Evolutionary conservation across 257 asterid genomes (phyloP).

Genomic region (Lantana camara): DNA sequence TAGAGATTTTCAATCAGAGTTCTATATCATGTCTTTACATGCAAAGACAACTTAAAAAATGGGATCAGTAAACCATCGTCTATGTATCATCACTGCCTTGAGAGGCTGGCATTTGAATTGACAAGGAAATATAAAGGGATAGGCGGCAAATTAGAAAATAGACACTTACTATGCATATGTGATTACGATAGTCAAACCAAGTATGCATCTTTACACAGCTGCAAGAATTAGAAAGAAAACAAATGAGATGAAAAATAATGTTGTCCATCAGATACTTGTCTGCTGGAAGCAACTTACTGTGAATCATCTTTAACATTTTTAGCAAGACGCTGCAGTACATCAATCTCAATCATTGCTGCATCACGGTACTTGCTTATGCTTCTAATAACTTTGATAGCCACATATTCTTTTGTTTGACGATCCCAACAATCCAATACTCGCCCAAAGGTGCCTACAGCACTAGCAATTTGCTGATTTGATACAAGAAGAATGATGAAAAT

Average conservation of each 20-base stretch:
- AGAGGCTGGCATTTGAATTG: conserved; percentile 10
- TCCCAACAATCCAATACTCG: conserved; percentile 96
- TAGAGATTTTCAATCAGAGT: not conserved
- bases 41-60: conserved; percentile 17
- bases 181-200: conserved; percentile 91
- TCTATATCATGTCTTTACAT: conserved; percentile 22
- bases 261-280: conserved; percentile 2
- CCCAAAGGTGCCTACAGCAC: conserved; percentile 97
- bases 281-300: conserved; percentile 52
- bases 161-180: conserved; percentile 79
- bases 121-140: conserved; percentile 17
- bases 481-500: conserved; percentile 68
- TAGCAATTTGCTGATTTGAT: conserved; percentile 74
- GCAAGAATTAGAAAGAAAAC: conserved; percentile 29
- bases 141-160: conserved; percentile 6
- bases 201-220: conserved; percentile 78
- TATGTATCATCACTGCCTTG: not conserved
- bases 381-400: conserved; percentile 80
- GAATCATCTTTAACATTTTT: conserved; percentile 54
- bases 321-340: conserved; percentile 65
- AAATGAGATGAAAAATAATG: conserved; percentile 21
- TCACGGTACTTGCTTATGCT: conserved; percentile 79
- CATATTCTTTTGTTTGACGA: conserved; percentile 60
- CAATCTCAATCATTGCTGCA: conserved; percentile 81
- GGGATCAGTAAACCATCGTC: conserved; percentile 6